A percentile compares a stretch with the other conserved stretches of the same genome.
These are phyloP conservation scores for Penicillium cinerascens DNA, from an alignment of 495 filamentous ascomycete species.

Conservation along the genomic window DNA sequence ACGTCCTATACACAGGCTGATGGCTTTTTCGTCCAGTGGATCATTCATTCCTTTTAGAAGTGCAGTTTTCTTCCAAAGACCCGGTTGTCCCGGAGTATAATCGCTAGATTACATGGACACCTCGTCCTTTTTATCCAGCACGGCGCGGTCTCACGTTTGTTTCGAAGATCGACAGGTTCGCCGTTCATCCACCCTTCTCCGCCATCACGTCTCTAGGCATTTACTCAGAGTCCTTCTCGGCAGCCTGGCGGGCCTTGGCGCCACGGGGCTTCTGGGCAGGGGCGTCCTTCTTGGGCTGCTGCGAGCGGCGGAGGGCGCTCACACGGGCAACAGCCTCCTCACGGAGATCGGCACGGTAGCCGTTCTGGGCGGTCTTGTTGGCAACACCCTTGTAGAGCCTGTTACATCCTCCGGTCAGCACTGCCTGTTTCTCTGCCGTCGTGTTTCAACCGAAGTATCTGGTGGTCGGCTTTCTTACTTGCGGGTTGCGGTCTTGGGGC, in stretches of 20 bases:
- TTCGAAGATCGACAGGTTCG: constrained; percentile 2
- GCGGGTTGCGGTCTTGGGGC: constrained; percentile 63
- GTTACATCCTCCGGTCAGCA: constrained; percentile 17
- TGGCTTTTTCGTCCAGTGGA: constrained; percentile 18
- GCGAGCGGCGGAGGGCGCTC: constrained; percentile 76
- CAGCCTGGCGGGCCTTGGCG: constrained; percentile 74
- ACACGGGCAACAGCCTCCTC: constrained; percentile 83
- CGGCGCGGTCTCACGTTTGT: constrained; percentile 11
- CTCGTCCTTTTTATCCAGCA: constrained; percentile 27
- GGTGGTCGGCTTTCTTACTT: constrained; percentile 57
- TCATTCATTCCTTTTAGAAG: neutral
- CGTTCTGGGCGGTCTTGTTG: constrained; percentile 70
- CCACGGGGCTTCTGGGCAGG: constrained; percentile 74
- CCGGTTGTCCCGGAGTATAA: constrained; percentile 9
- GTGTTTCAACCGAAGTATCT: neutral
- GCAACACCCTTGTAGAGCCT: constrained; percentile 89
- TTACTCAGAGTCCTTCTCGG: constrained; percentile 51
- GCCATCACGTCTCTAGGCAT: constrained; percentile 14
- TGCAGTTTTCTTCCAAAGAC: constrained; percentile 8
- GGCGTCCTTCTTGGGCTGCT: constrained; percentile 72
- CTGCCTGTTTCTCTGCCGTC: neutral
- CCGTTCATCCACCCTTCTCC: constrained; percentile 3
- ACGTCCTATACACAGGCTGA: constrained; percentile 11
- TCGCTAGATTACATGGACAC: constrained; percentile 38
- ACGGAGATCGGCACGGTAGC: constrained; percentile 85